Evolutionary conservation across 2,329 filamentous ascomycete species (phyloP).

Genomic region (Cadophora sp.): DNA sequence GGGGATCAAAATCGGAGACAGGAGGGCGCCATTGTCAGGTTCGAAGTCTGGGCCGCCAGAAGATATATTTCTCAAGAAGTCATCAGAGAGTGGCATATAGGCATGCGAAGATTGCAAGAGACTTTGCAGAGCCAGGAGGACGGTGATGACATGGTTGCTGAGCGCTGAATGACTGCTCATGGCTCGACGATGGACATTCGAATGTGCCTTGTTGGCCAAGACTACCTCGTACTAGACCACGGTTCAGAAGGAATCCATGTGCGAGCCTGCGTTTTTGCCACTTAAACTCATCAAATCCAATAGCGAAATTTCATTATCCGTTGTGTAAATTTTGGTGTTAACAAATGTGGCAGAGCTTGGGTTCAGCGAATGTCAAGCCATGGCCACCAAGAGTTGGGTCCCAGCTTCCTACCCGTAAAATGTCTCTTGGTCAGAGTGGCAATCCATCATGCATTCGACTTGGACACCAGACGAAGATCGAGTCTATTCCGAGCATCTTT

Average conservation of each 20-base stretch:
- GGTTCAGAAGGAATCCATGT: not conserved
- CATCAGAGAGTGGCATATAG: conserved; percentile 65
- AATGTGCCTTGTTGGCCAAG: not conserved
- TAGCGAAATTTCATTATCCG: not conserved
- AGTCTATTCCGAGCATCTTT: not conserved
- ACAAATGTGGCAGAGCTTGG: not conserved
- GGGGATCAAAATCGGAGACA: conserved; percentile 82
- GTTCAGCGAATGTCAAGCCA: not conserved
- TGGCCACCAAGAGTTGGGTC: not conserved
- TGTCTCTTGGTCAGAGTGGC: not conserved
- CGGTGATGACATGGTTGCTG: not conserved
- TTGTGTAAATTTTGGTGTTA: not conserved
- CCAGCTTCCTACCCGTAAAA: not conserved
- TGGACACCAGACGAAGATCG: not conserved
- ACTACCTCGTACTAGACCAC: not conserved
- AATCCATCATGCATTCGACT: not conserved
- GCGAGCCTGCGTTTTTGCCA: not conserved
- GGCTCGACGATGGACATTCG: not conserved
- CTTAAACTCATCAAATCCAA: not conserved
- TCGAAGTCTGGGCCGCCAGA: conserved; percentile 76
- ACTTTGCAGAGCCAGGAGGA: conserved; percentile 14
- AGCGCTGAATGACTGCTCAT: conserved; percentile 17
- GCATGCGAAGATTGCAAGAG: conserved; percentile 17
- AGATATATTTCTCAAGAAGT: conserved; percentile 72
- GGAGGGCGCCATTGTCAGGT: conserved; percentile 72